Conservation (phyloP, 202 grass and related monocot genomes). For the Dendrocalamus latiflorus region DNA sequence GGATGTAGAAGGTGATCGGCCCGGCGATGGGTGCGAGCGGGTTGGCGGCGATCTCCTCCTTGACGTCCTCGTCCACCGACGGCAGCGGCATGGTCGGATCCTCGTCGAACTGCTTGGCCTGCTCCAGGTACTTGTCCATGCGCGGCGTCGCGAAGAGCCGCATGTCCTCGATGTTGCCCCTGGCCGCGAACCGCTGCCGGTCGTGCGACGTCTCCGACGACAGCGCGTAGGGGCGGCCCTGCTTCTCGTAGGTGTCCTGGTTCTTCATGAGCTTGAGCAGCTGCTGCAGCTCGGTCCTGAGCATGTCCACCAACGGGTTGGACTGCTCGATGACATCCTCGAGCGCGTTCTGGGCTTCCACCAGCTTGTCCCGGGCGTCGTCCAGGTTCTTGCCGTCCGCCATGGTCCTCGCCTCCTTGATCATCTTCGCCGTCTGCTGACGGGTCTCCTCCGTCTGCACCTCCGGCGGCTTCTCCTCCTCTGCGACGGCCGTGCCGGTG, state of each 20-base stretch:
- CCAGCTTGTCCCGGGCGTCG: not conserved
- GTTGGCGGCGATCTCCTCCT: slow-evolving; percentile 10
- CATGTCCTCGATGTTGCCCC: slow-evolving; percentile 12
- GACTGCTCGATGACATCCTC: not conserved
- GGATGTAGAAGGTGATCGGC: not conserved
- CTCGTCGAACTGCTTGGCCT: slow-evolving; percentile 24
- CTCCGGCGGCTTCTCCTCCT: not conserved
- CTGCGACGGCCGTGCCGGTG: not conserved
- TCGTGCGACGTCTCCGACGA: slow-evolving; percentile 23
- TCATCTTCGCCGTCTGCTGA: not conserved
- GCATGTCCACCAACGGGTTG: not conserved
- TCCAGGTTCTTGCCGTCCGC: not conserved
- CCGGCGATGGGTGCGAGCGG: not conserved
- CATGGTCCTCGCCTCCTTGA: not conserved
- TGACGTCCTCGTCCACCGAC: slow-evolving; percentile 4
- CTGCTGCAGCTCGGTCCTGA: slow-evolving; percentile 18
- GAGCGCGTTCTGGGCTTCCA: slow-evolving; percentile 19
- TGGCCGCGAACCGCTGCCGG: slow-evolving; percentile 16
- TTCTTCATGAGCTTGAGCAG: not conserved
- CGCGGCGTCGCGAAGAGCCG: slow-evolving; percentile 25
- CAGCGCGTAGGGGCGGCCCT: slow-evolving; percentile 18
- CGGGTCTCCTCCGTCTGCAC: slow-evolving; percentile 11
- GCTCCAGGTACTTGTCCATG: slow-evolving; percentile 18
- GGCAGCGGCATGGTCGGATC: not conserved
- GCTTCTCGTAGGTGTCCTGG: not conserved